phyloP scores from a whole-genome alignment of 495 filamentous ascomycete species.

The Aspergillus leporis region DNA sequence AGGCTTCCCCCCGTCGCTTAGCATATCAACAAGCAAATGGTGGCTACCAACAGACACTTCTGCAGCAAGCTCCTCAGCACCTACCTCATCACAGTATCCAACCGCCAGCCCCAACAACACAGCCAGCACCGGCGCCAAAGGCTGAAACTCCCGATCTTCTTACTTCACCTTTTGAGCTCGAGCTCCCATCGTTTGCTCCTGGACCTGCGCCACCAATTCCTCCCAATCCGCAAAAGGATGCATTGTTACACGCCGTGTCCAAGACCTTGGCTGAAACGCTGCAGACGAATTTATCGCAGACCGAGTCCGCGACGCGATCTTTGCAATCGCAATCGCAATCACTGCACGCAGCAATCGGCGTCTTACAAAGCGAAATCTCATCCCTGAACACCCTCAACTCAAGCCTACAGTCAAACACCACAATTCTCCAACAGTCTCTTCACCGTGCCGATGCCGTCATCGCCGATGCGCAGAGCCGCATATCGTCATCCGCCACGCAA shows the following conservation, averaged over 20 bases:
- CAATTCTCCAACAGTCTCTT: slow-evolving; percentile 73
- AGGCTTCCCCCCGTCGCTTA: slow-evolving; percentile 17
- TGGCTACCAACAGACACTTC: slow-evolving; percentile 21
- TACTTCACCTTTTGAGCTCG: slow-evolving; percentile 65
- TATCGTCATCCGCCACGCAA: slow-evolving; percentile 25
- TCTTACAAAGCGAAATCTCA: slow-evolving; percentile 69
- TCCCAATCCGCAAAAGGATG: slow-evolving; percentile 95
- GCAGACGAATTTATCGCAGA: slow-evolving; percentile 61
- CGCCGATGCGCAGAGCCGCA: slow-evolving; percentile 53
- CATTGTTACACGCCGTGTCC: slow-evolving; percentile 76
- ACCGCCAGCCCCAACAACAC: slow-evolving; percentile 18
- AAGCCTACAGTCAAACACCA: slow-evolving; percentile 73
- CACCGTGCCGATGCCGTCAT: slow-evolving; percentile 79
- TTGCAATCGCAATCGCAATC: slow-evolving; percentile 78
- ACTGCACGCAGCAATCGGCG: slow-evolving; percentile 63
- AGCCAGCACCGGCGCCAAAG: slow-evolving; percentile 41
- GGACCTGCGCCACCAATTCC: slow-evolving; percentile 80
- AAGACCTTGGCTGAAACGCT: slow-evolving; percentile 65
- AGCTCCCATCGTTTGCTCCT: slow-evolving; percentile 59
- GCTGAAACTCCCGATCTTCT: slow-evolving; percentile 65
- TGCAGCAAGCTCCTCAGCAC: slow-evolving; percentile 11
- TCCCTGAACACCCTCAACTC: slow-evolving; percentile 66
- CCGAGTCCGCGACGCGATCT: slow-evolving; percentile 67
- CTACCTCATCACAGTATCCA: slow-evolving; percentile 16
- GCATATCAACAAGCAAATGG: slow-evolving; percentile 25